Base-by-base conservation (phyloP, 352 stramenopile species). In the Phytophthora foliorum region DNA sequence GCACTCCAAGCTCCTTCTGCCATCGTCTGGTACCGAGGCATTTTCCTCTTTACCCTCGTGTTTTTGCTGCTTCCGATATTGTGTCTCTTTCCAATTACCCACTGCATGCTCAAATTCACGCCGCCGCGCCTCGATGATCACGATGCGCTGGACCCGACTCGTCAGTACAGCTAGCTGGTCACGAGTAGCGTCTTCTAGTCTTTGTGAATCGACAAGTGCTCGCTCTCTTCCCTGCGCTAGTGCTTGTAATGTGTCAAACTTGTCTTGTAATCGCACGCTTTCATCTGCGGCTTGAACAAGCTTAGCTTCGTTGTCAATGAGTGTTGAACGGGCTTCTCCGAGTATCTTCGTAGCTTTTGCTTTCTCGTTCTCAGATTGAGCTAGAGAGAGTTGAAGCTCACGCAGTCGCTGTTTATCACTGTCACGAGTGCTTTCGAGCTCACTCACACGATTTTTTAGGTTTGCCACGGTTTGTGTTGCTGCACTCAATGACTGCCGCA, bases 401-500 rank as follows among this genome's bases (percentile, higher is more conserved):
- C 67, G 73, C 24, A 72, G 32, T 14, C 52, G 42, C 16, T 69
- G 54, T 10, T 62, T 78, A 3, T 90, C 78, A 49, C 41, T 66
- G 9, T 67, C 65, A 5, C 45, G 51, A 36, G 85, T 69, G 9
- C 57, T 65, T 32, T 74, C 60, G 10, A 74, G 41, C 24, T 90
- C 82, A 8, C 51, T 74, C 11, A 81, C 39, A 34, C 87, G 78
- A 29, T 69, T 74, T 48, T 85, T 80, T 13, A 89, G 39, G 16
- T 24, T 65, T 6, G 80, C 74, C 22, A 86, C 69, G 6, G 57
- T 79, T 49, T 77, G 64, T 6, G 72, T 79, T 2, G 78, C 67
- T 3, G 69, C 68, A 29, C 50, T 75, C 8, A 92, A 49, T 6
- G 82, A 68, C 36, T 90, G 75, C 38, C 81, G 82, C 3, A 91